Percentiles rank a stretch among this genome's conserved stretches.
phyloP scores from a whole-genome alignment of 805 yeast species.

The Cyberlindnera mrakii region DNA sequence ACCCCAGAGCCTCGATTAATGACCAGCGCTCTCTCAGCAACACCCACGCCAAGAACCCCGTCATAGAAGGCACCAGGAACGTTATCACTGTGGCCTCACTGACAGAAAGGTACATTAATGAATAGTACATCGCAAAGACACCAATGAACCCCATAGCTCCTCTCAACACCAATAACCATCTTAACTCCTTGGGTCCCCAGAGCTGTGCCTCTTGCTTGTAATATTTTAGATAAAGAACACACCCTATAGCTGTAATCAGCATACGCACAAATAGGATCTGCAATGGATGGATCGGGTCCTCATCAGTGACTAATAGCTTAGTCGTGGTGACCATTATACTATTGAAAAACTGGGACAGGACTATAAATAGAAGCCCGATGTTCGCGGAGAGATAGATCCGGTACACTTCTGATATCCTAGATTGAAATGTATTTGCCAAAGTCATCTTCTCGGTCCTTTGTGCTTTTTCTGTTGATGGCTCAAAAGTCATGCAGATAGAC shows the following conservation, averaged over 20 bases:
- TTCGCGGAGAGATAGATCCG: conserved; percentile 13
- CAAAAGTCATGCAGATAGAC: no score
- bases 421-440: no score
- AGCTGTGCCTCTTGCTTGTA: conserved; percentile 55
- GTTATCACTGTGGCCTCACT: conserved; percentile 81
- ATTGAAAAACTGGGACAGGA: conserved; percentile 66
- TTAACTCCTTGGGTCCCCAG: conserved; percentile 57
- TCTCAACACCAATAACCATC: conserved; percentile 50
- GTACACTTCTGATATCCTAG: no score
- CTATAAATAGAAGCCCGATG: conserved; percentile 50
- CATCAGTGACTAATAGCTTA: conserved; percentile 64
- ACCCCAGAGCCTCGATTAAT: conserved; percentile 61
- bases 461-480: no score
- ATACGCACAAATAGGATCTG: conserved; percentile 76
- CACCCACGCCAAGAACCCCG: conserved; percentile 67
- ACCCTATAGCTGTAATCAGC: conserved; percentile 60
- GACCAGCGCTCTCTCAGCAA: conserved; percentile 64
- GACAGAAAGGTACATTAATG: conserved; percentile 65
- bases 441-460: no score
- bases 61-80: conserved; percentile 70
- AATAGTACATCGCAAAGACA: conserved; percentile 71
- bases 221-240: conserved; percentile 48
- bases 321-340: conserved; percentile 73
- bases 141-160: conserved; percentile 77
- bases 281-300: conserved; percentile 62